These are phyloP conservation scores for Saccharomycopsis fermentans DNA, from an alignment of 805 yeast genomes.

Conservation along the genomic window DNA sequence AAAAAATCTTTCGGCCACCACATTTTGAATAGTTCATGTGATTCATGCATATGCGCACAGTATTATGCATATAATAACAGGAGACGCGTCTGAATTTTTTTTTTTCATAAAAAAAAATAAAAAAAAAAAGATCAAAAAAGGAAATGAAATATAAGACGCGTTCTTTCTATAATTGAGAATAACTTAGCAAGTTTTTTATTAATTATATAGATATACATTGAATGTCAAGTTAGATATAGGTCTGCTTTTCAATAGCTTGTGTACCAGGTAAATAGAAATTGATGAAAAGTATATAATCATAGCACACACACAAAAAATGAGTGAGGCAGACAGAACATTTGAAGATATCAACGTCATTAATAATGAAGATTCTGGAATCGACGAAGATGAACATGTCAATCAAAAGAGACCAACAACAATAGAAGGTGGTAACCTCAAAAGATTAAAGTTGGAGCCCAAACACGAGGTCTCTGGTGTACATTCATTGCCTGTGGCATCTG, in stretches of 20 bases:
- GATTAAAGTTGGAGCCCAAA: slow-evolving; percentile 9
- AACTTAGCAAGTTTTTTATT: background rate
- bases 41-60: background rate
- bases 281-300: too few species aligned
- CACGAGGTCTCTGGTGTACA: slow-evolving; percentile 15
- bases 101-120: background rate
- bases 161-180: background rate
- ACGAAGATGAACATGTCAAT: background rate
- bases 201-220: background rate
- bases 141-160: too few species aligned
- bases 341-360: background rate
- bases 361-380: background rate
- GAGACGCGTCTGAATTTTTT: background rate
- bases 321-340: background rate
- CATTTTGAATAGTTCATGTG: background rate
- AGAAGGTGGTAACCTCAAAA: slow-evolving; percentile 2
- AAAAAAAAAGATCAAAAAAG: too few species aligned
- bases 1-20: background rate
- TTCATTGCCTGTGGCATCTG: slow-evolving; percentile 11
- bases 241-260: too few species aligned
- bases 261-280: too few species aligned
- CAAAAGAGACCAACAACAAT: background rate
- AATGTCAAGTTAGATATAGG: too few species aligned
- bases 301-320: too few species aligned
- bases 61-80: background rate